Conservation (phyloP, 345 rosid species). For the Eucalyptus tenuipes region DNA sequence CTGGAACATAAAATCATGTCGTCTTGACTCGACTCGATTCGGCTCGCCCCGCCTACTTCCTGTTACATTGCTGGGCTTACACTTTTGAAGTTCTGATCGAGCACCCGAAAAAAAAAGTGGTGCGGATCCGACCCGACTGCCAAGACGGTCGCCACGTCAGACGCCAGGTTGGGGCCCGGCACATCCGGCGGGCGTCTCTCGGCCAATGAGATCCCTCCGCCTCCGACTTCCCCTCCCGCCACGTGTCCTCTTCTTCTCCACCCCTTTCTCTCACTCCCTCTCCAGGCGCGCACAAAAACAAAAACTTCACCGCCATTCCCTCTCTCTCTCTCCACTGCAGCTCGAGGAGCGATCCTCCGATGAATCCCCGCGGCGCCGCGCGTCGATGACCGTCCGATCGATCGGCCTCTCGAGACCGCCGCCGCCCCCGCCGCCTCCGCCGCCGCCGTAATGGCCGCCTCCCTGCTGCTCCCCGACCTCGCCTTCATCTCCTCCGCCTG, state of each 20-base stretch:
- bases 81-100: neutral
- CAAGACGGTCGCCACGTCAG: neutral
- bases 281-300: neutral
- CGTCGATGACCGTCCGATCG: neutral
- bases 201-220: neutral
- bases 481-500: slow-evolving; percentile 13
- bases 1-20: neutral
- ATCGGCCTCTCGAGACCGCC: neutral
- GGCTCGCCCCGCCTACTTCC: no score
- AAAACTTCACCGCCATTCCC: neutral
- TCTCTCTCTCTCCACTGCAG: neutral
- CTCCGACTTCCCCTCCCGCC: slow-evolving; percentile 2
- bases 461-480: slow-evolving; percentile 32
- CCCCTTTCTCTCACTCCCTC: slow-evolving; percentile 5
- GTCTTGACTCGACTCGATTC: no score
- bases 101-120: neutral
- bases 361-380: slow-evolving; percentile 11
- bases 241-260: slow-evolving; percentile 62
- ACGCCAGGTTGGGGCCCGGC: neutral
- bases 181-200: neutral
- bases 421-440: neutral
- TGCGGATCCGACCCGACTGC: neutral
- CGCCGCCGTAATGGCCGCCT: slow-evolving; percentile 28
- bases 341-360: neutral
- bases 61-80: no score